Conservation (phyloP, 2,329 filamentous ascomycete species). For the Lachnellula willkommii region DNA sequence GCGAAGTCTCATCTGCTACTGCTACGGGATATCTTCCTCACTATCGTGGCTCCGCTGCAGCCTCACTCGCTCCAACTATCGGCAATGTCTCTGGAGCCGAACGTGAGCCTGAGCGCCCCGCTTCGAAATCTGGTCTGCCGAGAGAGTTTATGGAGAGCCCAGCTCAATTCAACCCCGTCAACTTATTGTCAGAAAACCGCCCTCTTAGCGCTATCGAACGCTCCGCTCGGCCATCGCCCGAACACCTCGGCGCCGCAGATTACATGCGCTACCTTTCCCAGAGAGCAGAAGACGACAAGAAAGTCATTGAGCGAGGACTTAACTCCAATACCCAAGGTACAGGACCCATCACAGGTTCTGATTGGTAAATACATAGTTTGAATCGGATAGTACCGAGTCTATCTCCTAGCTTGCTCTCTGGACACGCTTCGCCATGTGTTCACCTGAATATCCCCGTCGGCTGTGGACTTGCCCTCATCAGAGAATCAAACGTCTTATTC, state of each 20-base stretch:
- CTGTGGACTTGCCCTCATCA: no score
- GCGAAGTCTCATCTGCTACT: conserved; percentile 28
- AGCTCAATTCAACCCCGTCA: background rate
- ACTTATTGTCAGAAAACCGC: conserved; percentile 19
- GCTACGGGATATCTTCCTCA: conserved; percentile 31
- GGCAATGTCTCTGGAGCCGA: conserved; percentile 8
- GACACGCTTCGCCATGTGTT: background rate
- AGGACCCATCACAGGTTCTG: conserved; percentile 15
- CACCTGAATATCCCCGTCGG: no score
- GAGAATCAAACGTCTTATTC: no score
- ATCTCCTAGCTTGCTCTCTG: background rate
- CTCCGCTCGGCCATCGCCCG: conserved; percentile 1
- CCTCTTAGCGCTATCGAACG: conserved; percentile 10
- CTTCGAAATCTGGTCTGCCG: conserved; percentile 6
- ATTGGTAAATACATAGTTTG: conserved; percentile 11
- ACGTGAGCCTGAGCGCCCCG: conserved; percentile 6
- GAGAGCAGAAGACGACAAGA: conserved; percentile 20
- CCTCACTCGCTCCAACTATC: conserved; percentile 28
- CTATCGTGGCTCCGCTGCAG: conserved; percentile 30
- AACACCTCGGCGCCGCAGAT: conserved; percentile 18
- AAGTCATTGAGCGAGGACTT: conserved; percentile 15
- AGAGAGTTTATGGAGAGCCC: background rate
- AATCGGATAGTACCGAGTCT: background rate
- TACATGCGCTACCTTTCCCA: conserved; percentile 23
- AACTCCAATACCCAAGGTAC: conserved; percentile 15